Evolutionary conservation across 768 basidiomycete genomes (phyloP), one percentile per base, ranked within the genome.

Genomic region (Tricholoma furcatifolium): DNA sequence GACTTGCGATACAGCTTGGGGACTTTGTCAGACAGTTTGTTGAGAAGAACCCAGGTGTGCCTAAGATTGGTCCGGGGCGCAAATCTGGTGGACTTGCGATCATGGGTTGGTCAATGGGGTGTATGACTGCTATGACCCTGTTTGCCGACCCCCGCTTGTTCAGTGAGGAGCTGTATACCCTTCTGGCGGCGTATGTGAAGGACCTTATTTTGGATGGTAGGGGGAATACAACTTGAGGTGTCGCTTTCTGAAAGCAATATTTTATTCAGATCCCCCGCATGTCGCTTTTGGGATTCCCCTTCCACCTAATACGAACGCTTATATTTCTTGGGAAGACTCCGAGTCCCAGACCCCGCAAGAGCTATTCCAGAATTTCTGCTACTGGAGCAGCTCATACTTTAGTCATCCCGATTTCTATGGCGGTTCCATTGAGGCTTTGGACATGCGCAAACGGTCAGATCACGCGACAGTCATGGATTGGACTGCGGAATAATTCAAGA

Each of bases 81-180:
- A 64, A 55, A 24, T 45, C 43, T 0, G 73, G 74, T 2, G 75
- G 75, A 1, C 47, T 75, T 17, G 63, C 66, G 3, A 50, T 74
- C 10, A 41, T 72, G 56, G 74, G 73, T 8, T 77, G 75, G 75
- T 73, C 73, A 2, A 62, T 69, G 48, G 75, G 74, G 1, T 57
- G 53, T 8, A 58, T 63, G 15, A 63, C 64, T 2, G 52, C 60
- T 4, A 62, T 73, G 46, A 23, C 69, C 17, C 51, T 74, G 6
- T 63, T 74, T 30, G 62, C 61, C 0, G 59, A 69, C 43, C 59
- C 60, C 3, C 39, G 46, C 2, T 46, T 64, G 6, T 50, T 75
- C 18, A 55, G 62, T 1, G n/a, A 31, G 12, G 61, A 60, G 9
- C 7, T 60, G 1, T 65, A 68, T 44, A 43, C 55, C 14, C 21